Evolutionary conservation across 1,284 basidiomycete genomes (phyloP), one percentile per base, ranked within the genome.

Genomic region (Fomitopsis palustris): DNA sequence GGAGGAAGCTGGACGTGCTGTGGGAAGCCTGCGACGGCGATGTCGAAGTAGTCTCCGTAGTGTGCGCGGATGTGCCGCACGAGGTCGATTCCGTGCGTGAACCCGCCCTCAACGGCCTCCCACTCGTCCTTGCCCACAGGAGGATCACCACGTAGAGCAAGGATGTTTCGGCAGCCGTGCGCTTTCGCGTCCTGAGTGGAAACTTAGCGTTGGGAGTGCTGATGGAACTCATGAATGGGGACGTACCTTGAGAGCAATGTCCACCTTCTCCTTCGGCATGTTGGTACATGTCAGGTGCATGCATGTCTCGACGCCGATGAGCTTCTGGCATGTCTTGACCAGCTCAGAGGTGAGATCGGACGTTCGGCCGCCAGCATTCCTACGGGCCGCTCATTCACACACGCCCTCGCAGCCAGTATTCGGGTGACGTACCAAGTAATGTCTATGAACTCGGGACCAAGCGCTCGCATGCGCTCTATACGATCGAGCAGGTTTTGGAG

Each of bases 281-380:
- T 98, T 98, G 37, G 96, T 99, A 73, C 96, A 99, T 43, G 96
- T 98, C 64, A 99, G 77, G 76, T 99, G 96, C 92, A 99, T 96
- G 78, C 95, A 98, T 25, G 94, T 95, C 78, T 98, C 95, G 51
- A 98, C 83, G 2, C 95, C 95, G 72, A 98, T 93, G 29, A 93
- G 79, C 58, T 91, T 83, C 75, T 96, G 94, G 70, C 93, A 95
- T 47, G 94, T 95, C 78, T 96, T 96, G 65, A 99, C 95, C 77
- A 99, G 90, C 70, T 96, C 92, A n/a, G 90, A 87, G 8, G 94
- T 95, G 60, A 96, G 77, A 70, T 96, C 93, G 54, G 94, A 95
- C 23, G 95, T 96, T 62, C 95, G 85, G 59, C 96, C 96, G 57
- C 96, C 96, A 53, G 96, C 96, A 76, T 97, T 96, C 93, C 93